Evolutionary conservation across 371 early-diverging fungal species (phyloP).

Genomic region (Gilbertella persicaria): DNA sequence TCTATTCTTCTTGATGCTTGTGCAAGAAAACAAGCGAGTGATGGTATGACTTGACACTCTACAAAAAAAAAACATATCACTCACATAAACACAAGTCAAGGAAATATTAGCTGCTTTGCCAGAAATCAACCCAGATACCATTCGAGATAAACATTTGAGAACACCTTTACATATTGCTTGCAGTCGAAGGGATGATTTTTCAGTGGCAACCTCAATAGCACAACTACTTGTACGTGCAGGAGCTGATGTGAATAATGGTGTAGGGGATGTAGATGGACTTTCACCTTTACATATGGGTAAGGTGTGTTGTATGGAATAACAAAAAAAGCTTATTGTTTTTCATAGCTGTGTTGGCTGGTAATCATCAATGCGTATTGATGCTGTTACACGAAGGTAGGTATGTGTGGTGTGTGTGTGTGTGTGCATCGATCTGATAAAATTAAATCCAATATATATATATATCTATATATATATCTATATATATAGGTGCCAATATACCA

Average conservation of each 20-base stretch:
- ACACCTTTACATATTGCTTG: conserved; percentile 54
- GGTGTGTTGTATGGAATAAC: background rate
- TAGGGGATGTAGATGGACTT: conserved; percentile 49
- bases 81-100: conserved; percentile 29
- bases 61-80: background rate
- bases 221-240: conserved; percentile 37
- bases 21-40: conserved; percentile 30
- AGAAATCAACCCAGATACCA: conserved; percentile 39
- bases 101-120: conserved; percentile 31
- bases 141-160: conserved; percentile 44
- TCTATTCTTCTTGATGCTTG: conserved; percentile 40
- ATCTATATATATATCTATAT: conserved; percentile 4
- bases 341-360: conserved; percentile 48
- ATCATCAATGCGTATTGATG: conserved; percentile 49
- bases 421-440: too few species aligned
- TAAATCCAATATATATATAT: background rate
- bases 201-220: conserved; percentile 38
- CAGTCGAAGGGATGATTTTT: conserved; percentile 37
- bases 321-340: background rate
- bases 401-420: conserved; percentile 2
- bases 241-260: conserved; percentile 52
- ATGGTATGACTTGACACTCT: conserved; percentile 24
- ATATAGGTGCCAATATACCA: conserved; percentile 44
- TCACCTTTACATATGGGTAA: conserved; percentile 54
- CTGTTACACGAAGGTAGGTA: conserved; percentile 46